Percentiles rank a stretch among this genome's conserved stretches.
Evolutionary conservation across 345 rosid genomes (phyloP).

Genomic region (Eucalyptus decipiens): DNA sequence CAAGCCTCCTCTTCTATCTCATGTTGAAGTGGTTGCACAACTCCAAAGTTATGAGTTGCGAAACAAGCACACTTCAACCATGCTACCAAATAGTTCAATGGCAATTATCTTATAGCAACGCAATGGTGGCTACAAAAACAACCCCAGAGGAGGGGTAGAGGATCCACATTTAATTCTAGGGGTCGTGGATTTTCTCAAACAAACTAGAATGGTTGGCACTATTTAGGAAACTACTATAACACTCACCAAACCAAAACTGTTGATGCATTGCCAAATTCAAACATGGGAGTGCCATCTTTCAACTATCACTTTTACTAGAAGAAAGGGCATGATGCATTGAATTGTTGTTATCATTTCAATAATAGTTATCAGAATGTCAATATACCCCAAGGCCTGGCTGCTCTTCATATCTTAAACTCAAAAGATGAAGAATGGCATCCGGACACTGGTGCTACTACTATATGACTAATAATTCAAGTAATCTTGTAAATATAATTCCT

Average conservation of each 20-base stretch:
- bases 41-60: neutral
- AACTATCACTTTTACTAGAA: neutral
- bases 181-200: neutral
- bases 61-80: neutral
- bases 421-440: neutral
- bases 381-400: neutral
- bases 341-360: no score
- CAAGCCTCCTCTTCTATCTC: no score
- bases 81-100: neutral
- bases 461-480: no score
- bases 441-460: neutral
- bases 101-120: accelerated
- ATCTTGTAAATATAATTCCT: no score
- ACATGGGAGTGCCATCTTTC: no score
- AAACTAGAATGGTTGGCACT: neutral
- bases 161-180: neutral
- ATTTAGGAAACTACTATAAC: neutral
- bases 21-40: no score
- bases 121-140: neutral
- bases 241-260: neutral
- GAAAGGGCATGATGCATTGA: neutral
- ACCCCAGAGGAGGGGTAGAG: neutral
- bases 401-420: neutral
- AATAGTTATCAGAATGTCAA: no score
- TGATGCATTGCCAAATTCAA: neutral